Evolutionary conservation across 495 filamentous ascomycete species (phyloP), one percentile per base, ranked within the genome.

Genomic region (Penicillium herquei): DNA sequence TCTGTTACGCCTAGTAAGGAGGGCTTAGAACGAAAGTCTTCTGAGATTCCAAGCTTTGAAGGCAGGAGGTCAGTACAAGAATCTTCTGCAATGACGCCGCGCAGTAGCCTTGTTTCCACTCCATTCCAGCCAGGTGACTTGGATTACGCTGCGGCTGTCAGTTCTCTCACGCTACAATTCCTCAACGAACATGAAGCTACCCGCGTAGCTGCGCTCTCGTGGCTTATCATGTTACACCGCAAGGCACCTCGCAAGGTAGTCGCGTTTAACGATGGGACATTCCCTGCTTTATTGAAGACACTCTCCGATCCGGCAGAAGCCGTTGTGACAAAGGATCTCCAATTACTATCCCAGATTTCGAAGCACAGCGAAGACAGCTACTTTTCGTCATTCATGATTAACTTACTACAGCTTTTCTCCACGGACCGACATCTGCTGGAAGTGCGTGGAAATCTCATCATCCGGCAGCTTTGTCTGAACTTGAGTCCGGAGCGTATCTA

Each of bases 311-410:
- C 95, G 18, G 86, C 93, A 32, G 95, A 99, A 67, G 87, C 91
- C 13, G 95, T 99, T 40, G 95, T 99, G 0, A 98, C 91, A 11
- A 89, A 92, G 55, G 95, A 99, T 67, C 74, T 99, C 12, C 91
- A 96, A 63, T 81, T 99, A 12, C 81, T 99, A 12, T 96, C 92
- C 5, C 93, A 99, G 57, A 98, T 99, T 33, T 96, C 93, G 5
- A 84, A 86, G 50, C 95, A 96, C 57, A 98, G 93, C 72, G 94
- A 96, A 63, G 95, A 98, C 62, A 87, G 90, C 63, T 97, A 98
- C 71, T 98, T 99, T 67, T 87, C 90, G 1, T 93, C 91, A 11
- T 99, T 99, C 66, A 98, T 99, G 95, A 90, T 96, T 47, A 95
- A 93, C 61, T 78, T 99, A 3, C 78, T 99, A 10, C 93, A 97